Conservation (phyloP, 106 monocot genomes). For the Agapanthus africanus region DNA sequence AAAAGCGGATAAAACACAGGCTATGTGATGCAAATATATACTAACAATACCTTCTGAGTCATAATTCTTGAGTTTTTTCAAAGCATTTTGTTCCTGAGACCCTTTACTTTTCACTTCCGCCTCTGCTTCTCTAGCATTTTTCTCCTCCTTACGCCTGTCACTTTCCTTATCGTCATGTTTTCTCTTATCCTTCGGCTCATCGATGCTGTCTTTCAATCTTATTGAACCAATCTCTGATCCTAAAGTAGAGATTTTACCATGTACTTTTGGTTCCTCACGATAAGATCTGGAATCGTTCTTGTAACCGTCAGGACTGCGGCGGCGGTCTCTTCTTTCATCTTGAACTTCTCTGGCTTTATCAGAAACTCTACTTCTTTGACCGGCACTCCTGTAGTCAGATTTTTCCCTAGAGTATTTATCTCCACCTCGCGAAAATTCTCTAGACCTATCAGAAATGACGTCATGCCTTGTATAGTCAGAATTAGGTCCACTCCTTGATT, state of each 20-base stretch:
- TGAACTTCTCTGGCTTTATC: slow-evolving; percentile 11
- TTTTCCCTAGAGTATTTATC: slow-evolving; percentile 36
- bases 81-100: slow-evolving; percentile 15
- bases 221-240: slow-evolving; percentile 16
- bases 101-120: slow-evolving; percentile 16
- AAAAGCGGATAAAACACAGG: background rate
- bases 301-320: slow-evolving; percentile 33
- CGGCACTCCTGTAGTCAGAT: slow-evolving; percentile 21
- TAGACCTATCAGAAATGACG: slow-evolving; percentile 21
- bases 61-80: slow-evolving; percentile 26
- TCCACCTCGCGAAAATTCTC: slow-evolving; percentile 26
- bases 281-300: slow-evolving; percentile 20
- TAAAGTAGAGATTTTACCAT: slow-evolving; percentile 15
- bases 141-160: slow-evolving; percentile 35
- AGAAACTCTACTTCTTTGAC: slow-evolving; percentile 24
- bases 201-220: slow-evolving; percentile 18
- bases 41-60: slow-evolving; percentile 15
- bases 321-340: slow-evolving; percentile 19
- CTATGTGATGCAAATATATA: background rate
- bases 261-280: slow-evolving; percentile 18
- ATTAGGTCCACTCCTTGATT: slow-evolving; percentile 26
- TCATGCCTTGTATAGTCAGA: slow-evolving; percentile 31
- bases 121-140: slow-evolving; percentile 16
- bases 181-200: slow-evolving; percentile 22
- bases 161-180: slow-evolving; percentile 26